Evolutionary conservation across 2,329 filamentous ascomycete species (phyloP), one percentile per base, ranked within the genome.

Genomic region (Claviceps arundinis): DNA sequence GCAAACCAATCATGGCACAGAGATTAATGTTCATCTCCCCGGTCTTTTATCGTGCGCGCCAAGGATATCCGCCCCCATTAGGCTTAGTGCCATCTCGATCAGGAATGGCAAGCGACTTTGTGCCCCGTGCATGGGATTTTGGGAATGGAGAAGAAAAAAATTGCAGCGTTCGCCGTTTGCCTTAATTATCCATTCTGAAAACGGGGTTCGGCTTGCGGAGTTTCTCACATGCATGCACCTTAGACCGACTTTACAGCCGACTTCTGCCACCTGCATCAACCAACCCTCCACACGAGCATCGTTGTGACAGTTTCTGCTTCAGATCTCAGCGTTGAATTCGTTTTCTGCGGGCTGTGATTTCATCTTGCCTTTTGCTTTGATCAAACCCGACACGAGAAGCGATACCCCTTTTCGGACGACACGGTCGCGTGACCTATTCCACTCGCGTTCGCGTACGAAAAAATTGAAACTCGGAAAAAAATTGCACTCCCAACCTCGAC

Each of bases 41-140:
- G 55, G 51, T 51, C 50, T 40, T 55, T 56, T 56, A 55, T 56
- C 55, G 55, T 52, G 50, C 38, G 17, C 22, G 26, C 43, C 37
- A 48, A 34, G 43, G 14, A 17, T 30, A 34, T 14, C 2, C 42
- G 38, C 8, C 50, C 22, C 14, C 3, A 47, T 55, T 38, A 7
- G 54, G 51, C 2, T 48, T 51, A 41, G 49, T 44, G 49, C 2
- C 37, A 6, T 2, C 46, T 41, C n/a, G 38, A 50, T 48, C 14
- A 51, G 53, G 55, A 51, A 52, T 53, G 41, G 50, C 48, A 50
- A 22, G 40, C 48, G 45, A 50, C 51, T 48, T 46, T 49, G 49
- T 40, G 30, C 30, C 30, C 30, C 30, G 30, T 34, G 30, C 30
- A 34, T 19, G 14, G 30, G 22, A 17, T 7, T 6, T 14, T 4